Conservation (phyloP, 768 basidiomycete species). For the Mycena galericulata region DNA sequence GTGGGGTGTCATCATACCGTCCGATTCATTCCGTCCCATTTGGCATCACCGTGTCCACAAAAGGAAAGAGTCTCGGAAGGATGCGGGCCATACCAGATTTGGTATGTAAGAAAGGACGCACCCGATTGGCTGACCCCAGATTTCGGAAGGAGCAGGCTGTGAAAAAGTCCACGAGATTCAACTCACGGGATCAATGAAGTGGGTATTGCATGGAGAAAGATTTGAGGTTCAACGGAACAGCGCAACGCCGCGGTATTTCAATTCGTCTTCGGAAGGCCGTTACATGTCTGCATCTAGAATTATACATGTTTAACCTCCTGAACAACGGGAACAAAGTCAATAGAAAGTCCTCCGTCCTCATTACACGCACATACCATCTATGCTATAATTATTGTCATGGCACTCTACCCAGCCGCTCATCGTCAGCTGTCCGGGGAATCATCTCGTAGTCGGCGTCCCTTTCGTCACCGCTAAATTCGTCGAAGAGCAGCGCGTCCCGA, state of each 20-base stretch:
- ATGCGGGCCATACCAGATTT: not conserved
- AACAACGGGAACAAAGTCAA: not conserved
- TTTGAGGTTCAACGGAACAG: slow-evolving; percentile 20
- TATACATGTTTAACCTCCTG: slow-evolving; percentile 9
- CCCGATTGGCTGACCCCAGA: slow-evolving; percentile 23
- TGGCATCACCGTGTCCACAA: not conserved
- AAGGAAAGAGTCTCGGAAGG: not conserved
- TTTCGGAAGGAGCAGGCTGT: not conserved
- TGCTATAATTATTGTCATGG: slow-evolving; percentile 18
- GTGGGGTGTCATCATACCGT: not conserved
- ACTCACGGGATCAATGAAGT: not conserved
- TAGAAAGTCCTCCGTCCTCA: slow-evolving; percentile 4
- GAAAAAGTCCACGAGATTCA: not conserved
- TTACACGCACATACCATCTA: slow-evolving; percentile 25
- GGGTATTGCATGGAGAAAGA: slow-evolving; percentile 16
- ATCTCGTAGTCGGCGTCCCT: slow-evolving; percentile 53
- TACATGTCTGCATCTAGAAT: slow-evolving; percentile 22
- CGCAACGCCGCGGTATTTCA: slow-evolving; percentile 8
- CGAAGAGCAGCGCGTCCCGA: slow-evolving; percentile 35
- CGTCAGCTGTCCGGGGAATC: slow-evolving; percentile 48
- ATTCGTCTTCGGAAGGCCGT: not conserved
- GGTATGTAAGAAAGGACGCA: not conserved
- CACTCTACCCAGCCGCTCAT: slow-evolving; percentile 18
- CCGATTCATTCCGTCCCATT: slow-evolving; percentile 5
- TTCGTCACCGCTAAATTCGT: slow-evolving; percentile 47